Evolutionary conservation across 2,329 filamentous ascomycete genomes (phyloP), one percentile per base, ranked within the genome.

Genomic region (Fusarium tricinctum): DNA sequence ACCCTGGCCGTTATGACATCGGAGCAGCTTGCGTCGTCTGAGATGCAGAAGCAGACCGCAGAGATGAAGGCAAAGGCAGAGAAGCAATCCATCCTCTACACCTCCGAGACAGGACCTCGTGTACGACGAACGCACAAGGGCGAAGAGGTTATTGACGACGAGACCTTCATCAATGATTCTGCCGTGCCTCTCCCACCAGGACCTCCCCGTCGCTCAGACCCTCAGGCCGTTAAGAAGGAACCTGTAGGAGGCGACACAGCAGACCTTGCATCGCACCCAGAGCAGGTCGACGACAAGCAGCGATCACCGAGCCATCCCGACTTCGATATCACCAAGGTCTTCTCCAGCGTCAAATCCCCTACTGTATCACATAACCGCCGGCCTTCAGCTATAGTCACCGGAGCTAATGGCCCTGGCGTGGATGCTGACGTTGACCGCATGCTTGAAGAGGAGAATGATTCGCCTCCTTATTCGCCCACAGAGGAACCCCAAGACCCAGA

Each of bases 101-200:
- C 93, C 15, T 88, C 92, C 20, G 89, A 92, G 19, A 78, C 78
- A 2, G 86, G 88, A 48, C 93, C 94, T 6, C 89, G 94, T 5
- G 90, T 97, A 58, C 88, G 94, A 73, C 89, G 92, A 71, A 97
- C 95, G 3, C 95, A 98, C 82, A 98, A 98, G 79, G 96, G 96
- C 14, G 94, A 97, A 60, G 96, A 98, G 76, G 79, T 97, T 17
- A 86, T 98, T 17, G 94, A 95, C 65, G 89, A 91, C 45, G 93
- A 97, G 33, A 84, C 80, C n/a, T 77, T 80, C 38, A 63, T 79
- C n/a, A 75, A 73, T 14, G 77, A 74, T 35, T 78, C 81, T 23
- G 74, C 76, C n/a, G 72, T 76, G 19, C 78, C 79, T 23, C 60
- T 73, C 10, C 70, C 69, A 15, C 53, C 58, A 26, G 72, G 67